Evolutionary conservation across 257 asterid genomes (phyloP).

Genomic region (Datura wrightii): DNA sequence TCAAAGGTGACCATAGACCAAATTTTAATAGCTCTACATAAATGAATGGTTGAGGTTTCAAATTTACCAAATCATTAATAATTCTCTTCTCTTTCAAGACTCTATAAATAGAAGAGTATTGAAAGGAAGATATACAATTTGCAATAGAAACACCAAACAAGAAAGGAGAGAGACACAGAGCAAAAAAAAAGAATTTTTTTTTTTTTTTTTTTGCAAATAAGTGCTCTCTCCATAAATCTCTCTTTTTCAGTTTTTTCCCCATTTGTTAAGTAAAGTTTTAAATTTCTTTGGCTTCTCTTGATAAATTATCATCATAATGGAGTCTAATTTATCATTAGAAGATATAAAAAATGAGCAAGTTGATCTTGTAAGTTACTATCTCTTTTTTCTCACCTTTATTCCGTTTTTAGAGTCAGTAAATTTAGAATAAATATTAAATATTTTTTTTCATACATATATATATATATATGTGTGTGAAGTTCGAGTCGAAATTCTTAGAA

Average conservation of each 20-base stretch:
- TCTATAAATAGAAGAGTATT: not conserved
- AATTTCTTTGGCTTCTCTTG: not conserved
- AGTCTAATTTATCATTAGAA: constrained; percentile 54
- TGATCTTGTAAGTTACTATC: constrained; percentile 66
- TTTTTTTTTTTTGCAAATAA: not conserved
- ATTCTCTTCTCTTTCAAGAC: not conserved
- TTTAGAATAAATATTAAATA: not conserved
- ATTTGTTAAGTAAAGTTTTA: not conserved
- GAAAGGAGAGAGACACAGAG: constrained; percentile 21
- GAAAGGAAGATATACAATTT: no score
- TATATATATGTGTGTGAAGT: no score
- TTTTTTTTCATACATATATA: no score
- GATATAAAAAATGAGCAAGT: constrained; percentile 63
- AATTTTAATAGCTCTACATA: no score
- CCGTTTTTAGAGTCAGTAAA: not conserved
- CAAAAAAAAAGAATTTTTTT: no score
- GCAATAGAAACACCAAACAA: no score
- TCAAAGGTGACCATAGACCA: no score
- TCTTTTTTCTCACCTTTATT: no score
- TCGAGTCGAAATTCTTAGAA: not conserved
- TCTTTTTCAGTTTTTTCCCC: not conserved
- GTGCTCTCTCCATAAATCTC: constrained; percentile 26
- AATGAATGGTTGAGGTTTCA: not conserved
- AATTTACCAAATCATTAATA: not conserved
- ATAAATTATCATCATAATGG: no score